Evolutionary conservation across 768 basidiomycete species (phyloP).

Genomic region (Hygrophoropsis aurantiaca): DNA sequence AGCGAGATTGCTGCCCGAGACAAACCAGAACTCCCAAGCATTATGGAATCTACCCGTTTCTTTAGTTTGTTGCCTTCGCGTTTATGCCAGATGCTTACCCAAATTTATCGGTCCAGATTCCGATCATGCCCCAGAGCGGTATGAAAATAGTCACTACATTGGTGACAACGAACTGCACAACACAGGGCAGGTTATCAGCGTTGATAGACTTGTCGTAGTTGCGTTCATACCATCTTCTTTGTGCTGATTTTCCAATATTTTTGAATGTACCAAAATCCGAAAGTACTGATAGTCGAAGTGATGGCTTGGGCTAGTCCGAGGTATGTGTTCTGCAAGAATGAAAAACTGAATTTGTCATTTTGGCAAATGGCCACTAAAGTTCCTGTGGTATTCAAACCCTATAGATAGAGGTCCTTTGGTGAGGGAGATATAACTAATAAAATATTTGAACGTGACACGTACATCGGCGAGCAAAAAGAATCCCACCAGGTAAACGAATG

Average conservation of each 20-base stretch:
- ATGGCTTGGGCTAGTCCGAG: constrained; percentile 74
- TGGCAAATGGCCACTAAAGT: constrained; percentile 77
- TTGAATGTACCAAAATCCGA: constrained; percentile 86
- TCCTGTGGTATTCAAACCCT: constrained; percentile 82
- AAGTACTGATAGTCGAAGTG: constrained; percentile 68
- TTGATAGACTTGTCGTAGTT: not conserved
- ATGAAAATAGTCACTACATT: constrained; percentile 77
- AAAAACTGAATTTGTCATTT: constrained; percentile 78
- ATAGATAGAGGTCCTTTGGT: not conserved
- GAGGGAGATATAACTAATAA: not conserved
- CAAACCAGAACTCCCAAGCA: constrained; percentile 83
- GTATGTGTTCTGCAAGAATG: constrained; percentile 80
- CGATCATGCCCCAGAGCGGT: constrained; percentile 85
- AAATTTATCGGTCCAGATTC: constrained; percentile 74
- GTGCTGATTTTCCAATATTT: constrained; percentile 75
- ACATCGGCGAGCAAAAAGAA: constrained; percentile 83
- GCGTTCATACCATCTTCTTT: constrained; percentile 66
- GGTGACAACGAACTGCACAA: constrained; percentile 64
- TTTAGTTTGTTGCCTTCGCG: not conserved
- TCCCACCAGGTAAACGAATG: constrained; percentile 74
- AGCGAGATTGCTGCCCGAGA: constrained; percentile 3
- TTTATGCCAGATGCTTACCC: constrained; percentile 46
- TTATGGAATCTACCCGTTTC: constrained; percentile 60
- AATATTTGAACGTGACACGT: constrained; percentile 20
- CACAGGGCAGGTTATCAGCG: not conserved